Base-by-base conservation (phyloP, 495 filamentous ascomycete species). In the Penicillium verhagenii region DNA sequence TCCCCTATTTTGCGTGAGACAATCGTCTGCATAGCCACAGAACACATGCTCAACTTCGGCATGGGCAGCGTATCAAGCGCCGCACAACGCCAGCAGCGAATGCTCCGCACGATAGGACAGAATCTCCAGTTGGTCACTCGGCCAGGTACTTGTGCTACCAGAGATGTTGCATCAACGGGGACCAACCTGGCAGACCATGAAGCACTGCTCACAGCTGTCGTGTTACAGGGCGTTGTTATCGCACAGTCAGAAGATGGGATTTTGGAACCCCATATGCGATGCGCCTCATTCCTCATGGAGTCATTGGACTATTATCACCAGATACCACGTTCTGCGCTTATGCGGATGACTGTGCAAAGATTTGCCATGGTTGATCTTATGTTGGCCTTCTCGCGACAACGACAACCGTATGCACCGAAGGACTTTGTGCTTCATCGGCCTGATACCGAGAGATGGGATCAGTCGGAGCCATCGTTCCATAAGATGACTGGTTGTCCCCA, bases 21-120 rank as follows among this genome's bases (percentile, higher is more conserved):
- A 2, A 59, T 68, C 3, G 52, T 68, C 10, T 68, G 65, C 53
- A 68, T 68, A 48, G 63, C 65, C 7, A 63, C 62, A 29, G 65
- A 68, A 35, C 65, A 65, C 31, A 68, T 68, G 65, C 63, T 68
- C 7, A 68, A 68, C 40, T 68, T 68, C 23, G 63, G 60, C 5
- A 46, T 68, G 6, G 47, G 59, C 13, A 65, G 58, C 44, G 50
- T 68, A 13, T 56, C 63, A 23, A 53, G 51, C 9, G 65, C 65
- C 43, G 65, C 63, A 37, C 51, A 60, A 28, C 57, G 60, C 37
- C 65, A 68, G 26, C 62, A 63, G 33, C 53, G 59, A 50, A 63
- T 68, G 59, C 57, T 68, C 3, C 21, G 59, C 46, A 66, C 57
- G 0, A 62, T 68, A 28, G 57, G 59, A 42, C 59, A 65, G 19